These are phyloP conservation scores for Mortierella sp. DNA, from an alignment of 371 early-diverging fungal genomes.

Conservation along the genomic window DNA sequence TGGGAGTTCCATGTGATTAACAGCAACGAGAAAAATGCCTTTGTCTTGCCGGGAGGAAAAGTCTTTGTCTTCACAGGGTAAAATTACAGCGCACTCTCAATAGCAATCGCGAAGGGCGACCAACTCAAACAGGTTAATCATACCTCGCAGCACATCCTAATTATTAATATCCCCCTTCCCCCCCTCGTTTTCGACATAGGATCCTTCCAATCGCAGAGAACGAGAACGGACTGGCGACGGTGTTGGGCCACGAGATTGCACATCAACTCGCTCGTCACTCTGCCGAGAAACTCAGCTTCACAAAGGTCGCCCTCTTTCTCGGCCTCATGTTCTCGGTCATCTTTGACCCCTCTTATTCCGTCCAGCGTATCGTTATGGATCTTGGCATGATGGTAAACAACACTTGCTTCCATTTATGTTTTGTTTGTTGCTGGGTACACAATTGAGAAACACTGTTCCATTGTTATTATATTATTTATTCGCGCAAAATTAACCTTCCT, in stretches of 20 bases:
- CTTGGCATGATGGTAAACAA: conserved; percentile 48
- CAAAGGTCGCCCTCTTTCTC: conserved; percentile 71
- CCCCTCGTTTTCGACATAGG: conserved; percentile 56
- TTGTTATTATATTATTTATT: neutral
- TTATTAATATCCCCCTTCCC: no score
- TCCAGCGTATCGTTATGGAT: conserved; percentile 40
- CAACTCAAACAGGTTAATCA: no score
- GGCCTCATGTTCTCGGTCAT: conserved; percentile 61
- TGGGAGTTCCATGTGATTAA: conserved; percentile 90
- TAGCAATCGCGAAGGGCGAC: no score
- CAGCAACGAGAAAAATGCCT: conserved; percentile 87
- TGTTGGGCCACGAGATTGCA: conserved; percentile 91
- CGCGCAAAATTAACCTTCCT: no score
- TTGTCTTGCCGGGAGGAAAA: conserved; percentile 94
- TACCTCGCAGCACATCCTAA: no score
- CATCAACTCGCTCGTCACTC: conserved; percentile 89
- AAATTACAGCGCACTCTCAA: neutral
- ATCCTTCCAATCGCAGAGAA: conserved; percentile 84
- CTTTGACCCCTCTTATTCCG: conserved; percentile 60
- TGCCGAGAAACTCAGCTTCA: conserved; percentile 84
- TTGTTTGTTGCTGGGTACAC: no score
- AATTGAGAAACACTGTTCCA: no score
- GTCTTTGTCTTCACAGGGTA: conserved; percentile 91
- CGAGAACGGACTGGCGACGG: conserved; percentile 94
- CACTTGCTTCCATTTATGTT: no score